These are phyloP conservation scores for Citrullus mucosospermus DNA, from an alignment of 306 rosid species.

Conservation along the genomic window DNA sequence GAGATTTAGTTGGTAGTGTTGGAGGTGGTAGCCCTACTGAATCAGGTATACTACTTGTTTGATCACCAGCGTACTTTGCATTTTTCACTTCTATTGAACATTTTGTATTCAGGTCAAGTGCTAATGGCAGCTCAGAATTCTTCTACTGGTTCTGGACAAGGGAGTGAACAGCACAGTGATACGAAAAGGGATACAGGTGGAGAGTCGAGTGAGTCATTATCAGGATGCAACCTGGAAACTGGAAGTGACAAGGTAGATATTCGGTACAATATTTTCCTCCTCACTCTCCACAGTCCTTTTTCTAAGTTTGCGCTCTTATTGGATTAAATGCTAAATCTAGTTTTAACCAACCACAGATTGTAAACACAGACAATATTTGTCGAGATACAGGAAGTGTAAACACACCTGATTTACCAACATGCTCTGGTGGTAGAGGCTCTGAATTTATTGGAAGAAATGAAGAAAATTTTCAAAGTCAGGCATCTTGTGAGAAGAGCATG, in stretches of 20 bases:
- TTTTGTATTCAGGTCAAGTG: conserved; percentile 35
- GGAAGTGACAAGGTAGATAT: conserved; percentile 1
- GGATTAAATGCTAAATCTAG: conserved; percentile 6
- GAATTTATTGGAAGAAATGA: conserved; percentile 22
- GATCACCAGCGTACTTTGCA: not conserved
- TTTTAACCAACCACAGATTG: conserved; percentile 1
- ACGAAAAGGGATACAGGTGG: conserved; percentile 15
- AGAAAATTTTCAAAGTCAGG: conserved; percentile 20
- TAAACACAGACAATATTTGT: not conserved
- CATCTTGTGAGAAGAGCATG: conserved; percentile 23
- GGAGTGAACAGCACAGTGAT: conserved; percentile 35
- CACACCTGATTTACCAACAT: conserved; percentile 28
- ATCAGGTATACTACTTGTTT: conserved; percentile 31
- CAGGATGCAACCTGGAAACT: not conserved
- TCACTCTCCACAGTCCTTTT: not conserved
- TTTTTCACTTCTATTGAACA: not conserved
- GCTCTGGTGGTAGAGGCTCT: conserved; percentile 34
- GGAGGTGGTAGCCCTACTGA: conserved; percentile 35
- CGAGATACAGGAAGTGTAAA: conserved; percentile 3
- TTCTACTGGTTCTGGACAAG: conserved; percentile 34
- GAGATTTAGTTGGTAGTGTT: conserved; percentile 35
- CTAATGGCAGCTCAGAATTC: conserved; percentile 30
- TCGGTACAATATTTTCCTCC: not conserved
- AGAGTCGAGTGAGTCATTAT: conserved; percentile 8
- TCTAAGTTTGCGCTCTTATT: not conserved